Evolutionary conservation across 2,329 filamentous ascomycete genomes (phyloP), one percentile per base, ranked within the genome.

Genomic region (Nemania sp.): DNA sequence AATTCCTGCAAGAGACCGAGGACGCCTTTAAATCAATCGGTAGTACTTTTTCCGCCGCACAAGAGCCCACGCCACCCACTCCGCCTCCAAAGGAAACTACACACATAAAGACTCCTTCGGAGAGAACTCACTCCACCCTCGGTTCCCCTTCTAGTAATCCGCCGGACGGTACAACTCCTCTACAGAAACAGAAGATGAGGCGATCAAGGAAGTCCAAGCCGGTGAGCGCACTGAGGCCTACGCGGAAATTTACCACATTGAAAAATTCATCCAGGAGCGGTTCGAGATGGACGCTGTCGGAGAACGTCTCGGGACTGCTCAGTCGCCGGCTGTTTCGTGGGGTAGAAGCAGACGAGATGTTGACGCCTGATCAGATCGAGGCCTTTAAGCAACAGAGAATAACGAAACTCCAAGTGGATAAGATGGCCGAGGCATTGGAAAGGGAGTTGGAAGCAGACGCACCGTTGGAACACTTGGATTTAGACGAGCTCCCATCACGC

Each of bases 341-440:
- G 48, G 77, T 83, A 54, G 83, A 87, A 62, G 84, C 79, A 0
- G 82, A 86, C 53, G 85, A 88, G 73, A 84, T 86, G 76, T 72
- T 87, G 12, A 82, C 83, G 11, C 80, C 83, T 17, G 77, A 79
- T 35, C 79, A 80, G 39, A 74, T 86, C 21, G 78, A 83, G 65
- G 75, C 78, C 51, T 76, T 80, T 20, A 79, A 75, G 50, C 74
- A 72, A 68, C 78, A 74, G 55, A 73, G 77, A 17, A 71, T 76
- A 39, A 74, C 74, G 25, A 72, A 75, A 43, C 62, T 72, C 29
- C 67, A 73, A 57, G 62, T 63, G 20, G 58, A 74, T 54, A 67
- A 64, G 45, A 72, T 69, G 43, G 69, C 67, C 40, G 75, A 77
- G 55, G 72, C 70, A 15, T 32, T 70, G 13, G 67, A 69, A 11